Evolutionary conservation across 495 filamentous ascomycete species (phyloP).

Genomic region (Penicillium verhagenii): DNA sequence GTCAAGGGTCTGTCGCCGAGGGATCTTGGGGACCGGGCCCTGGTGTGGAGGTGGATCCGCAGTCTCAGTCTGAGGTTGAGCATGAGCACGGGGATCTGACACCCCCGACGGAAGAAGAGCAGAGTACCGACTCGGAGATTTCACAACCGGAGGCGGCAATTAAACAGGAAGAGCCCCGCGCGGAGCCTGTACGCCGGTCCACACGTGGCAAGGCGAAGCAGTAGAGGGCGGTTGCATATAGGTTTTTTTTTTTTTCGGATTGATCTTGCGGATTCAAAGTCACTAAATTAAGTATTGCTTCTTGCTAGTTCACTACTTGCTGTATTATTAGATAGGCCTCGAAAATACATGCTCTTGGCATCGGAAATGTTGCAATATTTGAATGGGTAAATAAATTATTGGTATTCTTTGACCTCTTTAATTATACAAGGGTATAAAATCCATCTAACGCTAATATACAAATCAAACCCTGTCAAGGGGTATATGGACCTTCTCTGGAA

Average conservation of each 20-base stretch:
- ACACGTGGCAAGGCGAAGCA: slow-evolving; percentile 25
- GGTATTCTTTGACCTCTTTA: neutral
- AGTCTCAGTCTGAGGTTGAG: slow-evolving; percentile 13
- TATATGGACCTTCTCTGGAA: neutral
- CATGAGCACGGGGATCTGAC: slow-evolving; percentile 30
- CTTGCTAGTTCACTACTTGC: neutral
- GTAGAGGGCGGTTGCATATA: slow-evolving; percentile 2
- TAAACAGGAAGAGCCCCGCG: slow-evolving; percentile 7
- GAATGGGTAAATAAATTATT: neutral
- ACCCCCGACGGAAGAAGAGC: slow-evolving; percentile 28
- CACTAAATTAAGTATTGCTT: no score
- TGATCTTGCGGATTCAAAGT: neutral
- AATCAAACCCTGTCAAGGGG: neutral
- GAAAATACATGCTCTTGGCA: neutral
- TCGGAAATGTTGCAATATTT: neutral
- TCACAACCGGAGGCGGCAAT: neutral
- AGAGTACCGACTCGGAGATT: slow-evolving; percentile 15
- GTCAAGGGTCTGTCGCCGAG: slow-evolving; percentile 21
- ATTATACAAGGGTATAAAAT: neutral
- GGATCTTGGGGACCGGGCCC: slow-evolving; percentile 24
- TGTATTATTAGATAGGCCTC: neutral
- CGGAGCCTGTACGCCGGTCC: slow-evolving; percentile 21
- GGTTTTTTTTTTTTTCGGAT: neutral
- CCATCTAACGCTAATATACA: neutral
- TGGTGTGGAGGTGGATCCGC: slow-evolving; percentile 13